Base-by-base conservation (phyloP, 2,329 filamentous ascomycete species). In the Ophiosphaerella korrae region DNA sequence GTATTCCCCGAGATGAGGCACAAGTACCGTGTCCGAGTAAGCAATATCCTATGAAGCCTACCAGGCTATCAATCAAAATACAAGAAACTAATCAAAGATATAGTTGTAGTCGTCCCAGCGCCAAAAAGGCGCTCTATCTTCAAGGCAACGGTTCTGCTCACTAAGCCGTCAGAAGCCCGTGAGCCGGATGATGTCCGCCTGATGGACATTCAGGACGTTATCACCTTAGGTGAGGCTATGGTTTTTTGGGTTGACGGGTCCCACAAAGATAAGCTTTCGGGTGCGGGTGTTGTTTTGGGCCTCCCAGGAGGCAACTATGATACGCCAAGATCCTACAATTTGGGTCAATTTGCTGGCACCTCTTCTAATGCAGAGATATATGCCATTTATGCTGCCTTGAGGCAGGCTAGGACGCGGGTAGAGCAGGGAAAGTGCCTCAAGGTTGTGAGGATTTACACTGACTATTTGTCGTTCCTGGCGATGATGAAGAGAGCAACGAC, bases 371-470 rank as follows among this genome's bases (percentile, higher is more conserved):
- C 48, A 2, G 52, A 60, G 16, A 4, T 58, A 1, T 54, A 39
- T 21, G 55, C 40, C 4, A 50, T 60, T 12, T 52, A 41, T 5
- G 55, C 50, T 14, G 55, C 53, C 0, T 24, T 58, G 13, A 34
- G 37, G 1, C 31, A 13, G 9, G 54, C 54, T 16, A 49, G 41
- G 33, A 40, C 26, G 1, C 12, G 3, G 0, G 18, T 46, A 1
- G 7, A 43, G 9, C 9, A n/a, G 3, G 38, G 40, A 5, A 23
- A 5, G 9, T 5, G 18, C 12, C 9, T 50, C 1, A 12, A 34
- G 13, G 26, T 47, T 3, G 45, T 57, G 1, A 39, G 54, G 3
- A 34, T 60, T 13, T 60, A 45, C 38, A 38, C 57, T 0, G 54
- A 57, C 5, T 4, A 4, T 21, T 21, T 21, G 18, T 21, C 18